Evolutionary conservation across 1,284 basidiomycete species (phyloP), one percentile per base, ranked within the genome.

Genomic region (Coriolopsis trogii): DNA sequence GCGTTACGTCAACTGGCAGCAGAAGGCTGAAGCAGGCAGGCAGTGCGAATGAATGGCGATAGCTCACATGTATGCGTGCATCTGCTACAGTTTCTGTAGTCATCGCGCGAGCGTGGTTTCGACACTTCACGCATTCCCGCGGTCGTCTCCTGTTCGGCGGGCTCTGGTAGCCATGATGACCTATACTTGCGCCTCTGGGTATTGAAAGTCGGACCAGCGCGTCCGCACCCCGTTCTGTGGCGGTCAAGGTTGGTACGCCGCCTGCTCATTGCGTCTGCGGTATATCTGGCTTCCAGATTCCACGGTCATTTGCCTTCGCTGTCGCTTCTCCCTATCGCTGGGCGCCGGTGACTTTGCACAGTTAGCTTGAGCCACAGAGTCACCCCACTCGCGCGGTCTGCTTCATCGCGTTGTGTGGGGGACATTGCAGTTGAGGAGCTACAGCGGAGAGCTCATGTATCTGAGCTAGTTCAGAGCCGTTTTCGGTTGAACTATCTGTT

Each of bases 261-360:
- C 28, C 42, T 48, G 20, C 56, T 20, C 15, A 9, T 33, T 38
- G 30, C 23, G 43, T n/a, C n/a, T n/a, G n/a, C n/a, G n/a, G n/a
- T n/a, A n/a, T n/a, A n/a, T n/a, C n/a, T n/a, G n/a, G n/a, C n/a
- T n/a, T n/a, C n/a, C n/a, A n/a, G n/a, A n/a, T 41, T 24, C 24
- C 20, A 24, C 28, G 33, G 26, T 33, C 55, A 29, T 47, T 31
- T 30, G 26, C 24, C 41, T 40, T 48, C 43, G 21, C 24, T 16
- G 3, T 21, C 24, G 49, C 52, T 58, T 54, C 49, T 52, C 41
- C 52, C 52, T 54, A 52, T 54, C 56, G 51, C 52, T 34, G 46
- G 51, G 46, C 52, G 52, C 49, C 26, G 46, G 33, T 36, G 49
- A 26, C 31, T 43, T 37, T 33, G 28, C 24, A 33, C 41, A 53